Conservation (phyloP, 2,329 filamentous ascomycete species). For the Penicillium crustosum region DNA sequence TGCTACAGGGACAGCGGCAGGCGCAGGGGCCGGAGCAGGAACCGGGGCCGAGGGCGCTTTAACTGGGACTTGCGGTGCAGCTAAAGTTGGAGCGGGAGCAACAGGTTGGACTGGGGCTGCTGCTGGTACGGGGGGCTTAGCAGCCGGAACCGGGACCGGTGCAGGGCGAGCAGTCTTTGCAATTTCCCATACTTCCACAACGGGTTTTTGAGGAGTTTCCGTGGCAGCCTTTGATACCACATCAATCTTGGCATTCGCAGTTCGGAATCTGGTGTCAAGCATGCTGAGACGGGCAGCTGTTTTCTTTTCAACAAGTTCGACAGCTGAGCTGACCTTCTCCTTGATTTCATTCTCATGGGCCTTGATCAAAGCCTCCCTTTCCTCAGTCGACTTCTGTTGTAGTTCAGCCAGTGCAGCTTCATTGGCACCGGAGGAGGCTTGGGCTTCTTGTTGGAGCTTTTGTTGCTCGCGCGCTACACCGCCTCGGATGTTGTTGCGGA, state of each 20-base stretch:
- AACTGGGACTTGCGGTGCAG: conserved; percentile 6
- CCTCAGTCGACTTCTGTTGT: conserved; percentile 41
- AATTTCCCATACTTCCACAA: conserved; percentile 81
- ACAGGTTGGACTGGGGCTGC: conserved; percentile 20
- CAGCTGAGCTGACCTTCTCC: conserved; percentile 58
- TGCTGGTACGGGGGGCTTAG: conserved; percentile 29
- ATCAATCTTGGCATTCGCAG: conserved; percentile 68
- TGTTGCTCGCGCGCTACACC: conserved; percentile 43
- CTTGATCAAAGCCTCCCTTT: conserved; percentile 45
- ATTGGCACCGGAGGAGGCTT: conserved; percentile 28
- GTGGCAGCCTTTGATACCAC: conserved; percentile 77
- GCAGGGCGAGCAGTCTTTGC: conserved; percentile 66
- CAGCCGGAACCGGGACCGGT: conserved; percentile 36
- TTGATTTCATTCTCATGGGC: conserved; percentile 58
- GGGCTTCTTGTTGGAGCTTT: conserved; percentile 43
- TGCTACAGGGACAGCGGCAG: background rate
- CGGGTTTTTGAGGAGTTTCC: conserved; percentile 81
- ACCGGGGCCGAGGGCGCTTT: conserved; percentile 6
- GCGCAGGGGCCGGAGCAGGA: conserved; percentile 15
- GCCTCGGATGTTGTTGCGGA: conserved; percentile 59
- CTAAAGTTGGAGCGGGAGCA: conserved; percentile 23
- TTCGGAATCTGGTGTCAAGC: conserved; percentile 67
- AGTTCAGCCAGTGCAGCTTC: conserved; percentile 40
- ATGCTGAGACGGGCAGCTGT: conserved; percentile 74
- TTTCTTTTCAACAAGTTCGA: conserved; percentile 73